Evolutionary conservation across 2,329 filamentous ascomycete genomes (phyloP), one percentile per base, ranked within the genome.

Genomic region (Trichophyton rubrum): DNA sequence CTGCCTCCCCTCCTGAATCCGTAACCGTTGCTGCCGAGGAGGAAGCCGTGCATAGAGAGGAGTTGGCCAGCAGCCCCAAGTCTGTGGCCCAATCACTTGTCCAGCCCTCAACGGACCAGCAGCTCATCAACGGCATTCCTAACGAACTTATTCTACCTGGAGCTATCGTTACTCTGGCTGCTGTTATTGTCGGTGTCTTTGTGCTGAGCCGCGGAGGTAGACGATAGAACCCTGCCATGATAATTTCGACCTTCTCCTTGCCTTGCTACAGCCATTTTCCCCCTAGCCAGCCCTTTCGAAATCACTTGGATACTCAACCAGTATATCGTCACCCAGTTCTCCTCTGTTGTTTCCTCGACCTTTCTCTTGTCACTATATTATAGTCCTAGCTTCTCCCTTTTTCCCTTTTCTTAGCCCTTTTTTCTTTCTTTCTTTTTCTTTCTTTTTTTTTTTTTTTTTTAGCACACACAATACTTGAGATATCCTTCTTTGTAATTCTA

Each of bases 141-240:
- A 99, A 99, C 70, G 93, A 99, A 69, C 79, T 97, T 60, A 79
- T 99, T 17, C 82, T 97, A 47, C 93, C 93, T 0, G 93, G 93
- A 66, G 93, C 93, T 20, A 92, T 99, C 71, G 90, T 93, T 61
- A 91, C 91, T n/a, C 77, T 99, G 69, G 93, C 92, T 8, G 89
- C 95, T 49, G 91, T 96, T 41, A 96, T 99, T 74, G 81, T 95
- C 45, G 89, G 89, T 65, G 92, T 97, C 9, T 99, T 99, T 76
- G 85, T 90, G 47, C 84, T 99, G 68, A 85, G 89, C 63, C 85
- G 90, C 15, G 79, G 58, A 11, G 64, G 64, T 35, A 30, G 41
- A 59, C 41, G 56, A 35, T 59, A 59, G 40, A 47, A 5, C 17
- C 35, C n/a, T 27, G 24, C 49, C n/a, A 53, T 33, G 13, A 24